A percentile compares a stretch with the other conserved stretches of the same genome.
These are phyloP conservation scores for Colletotrichum filicis DNA, from an alignment of 2,329 filamentous ascomycete genomes.

Conservation along the genomic window DNA sequence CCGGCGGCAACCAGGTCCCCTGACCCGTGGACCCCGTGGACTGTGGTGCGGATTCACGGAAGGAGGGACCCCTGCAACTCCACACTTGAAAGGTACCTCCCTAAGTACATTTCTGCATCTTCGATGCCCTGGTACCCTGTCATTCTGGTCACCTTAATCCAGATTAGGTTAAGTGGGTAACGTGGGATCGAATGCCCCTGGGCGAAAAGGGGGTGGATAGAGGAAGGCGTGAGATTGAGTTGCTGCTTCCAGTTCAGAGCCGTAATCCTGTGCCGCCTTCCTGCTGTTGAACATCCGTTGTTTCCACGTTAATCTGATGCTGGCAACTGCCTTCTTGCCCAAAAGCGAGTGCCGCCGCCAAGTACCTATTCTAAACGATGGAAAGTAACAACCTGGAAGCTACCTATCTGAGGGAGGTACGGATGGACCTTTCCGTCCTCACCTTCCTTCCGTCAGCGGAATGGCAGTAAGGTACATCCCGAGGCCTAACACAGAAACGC, in stretches of 20 bases:
- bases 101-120: background rate
- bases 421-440: no score
- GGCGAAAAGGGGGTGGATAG: background rate
- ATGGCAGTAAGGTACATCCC: background rate
- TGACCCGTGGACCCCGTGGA: no score
- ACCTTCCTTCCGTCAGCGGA: no score
- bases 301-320: background rate
- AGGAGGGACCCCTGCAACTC: background rate
- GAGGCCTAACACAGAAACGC: background rate
- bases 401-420: no score
- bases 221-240: background rate
- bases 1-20: background rate
- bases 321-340: no score
- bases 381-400: no score
- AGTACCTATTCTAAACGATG: no score
- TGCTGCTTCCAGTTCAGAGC: background rate
- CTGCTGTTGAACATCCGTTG: background rate
- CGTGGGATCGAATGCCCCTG: background rate
- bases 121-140: background rate
- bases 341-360: no score
- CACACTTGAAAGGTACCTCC: background rate
- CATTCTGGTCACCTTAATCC: background rate
- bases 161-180: background rate
- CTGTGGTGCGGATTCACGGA: background rate
- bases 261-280: background rate